A percentile compares a stretch with the other conserved stretches of the same genome.
Evolutionary conservation across 331 rosid species (phyloP).

Genomic region (Spiraea crenata): DNA sequence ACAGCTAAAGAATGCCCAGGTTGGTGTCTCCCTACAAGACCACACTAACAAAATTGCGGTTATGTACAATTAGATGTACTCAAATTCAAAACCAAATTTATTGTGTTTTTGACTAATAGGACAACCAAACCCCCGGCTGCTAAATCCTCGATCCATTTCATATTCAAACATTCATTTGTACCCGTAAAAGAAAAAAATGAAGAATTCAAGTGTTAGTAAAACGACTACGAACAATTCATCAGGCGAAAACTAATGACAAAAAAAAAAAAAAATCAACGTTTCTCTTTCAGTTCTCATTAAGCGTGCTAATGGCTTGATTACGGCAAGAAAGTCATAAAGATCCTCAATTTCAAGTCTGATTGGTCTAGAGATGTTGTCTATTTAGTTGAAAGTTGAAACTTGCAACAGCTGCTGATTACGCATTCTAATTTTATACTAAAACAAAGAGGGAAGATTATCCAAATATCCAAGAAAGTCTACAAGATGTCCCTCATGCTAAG

Average conservation of each 20-base stretch:
- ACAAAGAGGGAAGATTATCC: too few species aligned
- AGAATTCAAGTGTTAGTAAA: neutral
- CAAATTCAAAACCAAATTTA: constrained; percentile 5
- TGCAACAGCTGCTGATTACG: neutral
- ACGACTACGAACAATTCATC: neutral
- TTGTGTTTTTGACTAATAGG: neutral
- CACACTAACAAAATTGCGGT: too few species aligned
- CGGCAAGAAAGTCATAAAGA: neutral
- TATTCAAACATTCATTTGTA: neutral
- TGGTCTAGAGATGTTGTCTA: neutral
- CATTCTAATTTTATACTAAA: too few species aligned
- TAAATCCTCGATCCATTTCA: neutral
- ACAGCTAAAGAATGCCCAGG: neutral
- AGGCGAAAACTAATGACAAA: neutral
- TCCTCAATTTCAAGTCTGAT: neutral
- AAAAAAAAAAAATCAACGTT: constrained; percentile 8
- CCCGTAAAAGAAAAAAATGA: neutral
- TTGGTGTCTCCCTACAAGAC: neutral
- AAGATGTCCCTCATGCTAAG: too few species aligned
- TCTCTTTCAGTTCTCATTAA: neutral
- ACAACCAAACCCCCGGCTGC: neutral
- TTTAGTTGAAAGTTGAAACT: constrained; percentile 7
- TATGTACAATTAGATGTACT: neutral
- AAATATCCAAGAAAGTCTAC: too few species aligned
- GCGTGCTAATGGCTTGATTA: neutral